Evolutionary conservation across 352 stramenopile species (phyloP), one percentile per base, ranked within the genome.

Genomic region (Phytophthora hybrid): DNA sequence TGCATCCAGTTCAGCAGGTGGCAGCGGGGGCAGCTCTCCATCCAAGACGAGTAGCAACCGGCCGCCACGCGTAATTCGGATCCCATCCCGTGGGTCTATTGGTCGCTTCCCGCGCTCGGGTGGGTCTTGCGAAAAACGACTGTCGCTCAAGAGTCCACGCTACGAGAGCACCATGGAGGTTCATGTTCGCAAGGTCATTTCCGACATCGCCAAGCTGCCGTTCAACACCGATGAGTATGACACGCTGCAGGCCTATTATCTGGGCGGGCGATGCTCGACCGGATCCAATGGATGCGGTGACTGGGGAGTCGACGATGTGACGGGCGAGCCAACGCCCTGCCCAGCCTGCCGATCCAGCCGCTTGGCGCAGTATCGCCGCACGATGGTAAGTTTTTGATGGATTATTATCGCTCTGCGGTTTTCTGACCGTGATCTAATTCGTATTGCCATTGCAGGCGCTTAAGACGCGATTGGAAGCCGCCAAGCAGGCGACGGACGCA

Each of bases 121-220:
- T 59, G 67, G 69, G 39, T 74, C 78, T 9, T 71, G 69, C 2
- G 80, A 91, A 53, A 85, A 83, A n/a, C 69, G 80, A 10, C 61
- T 93, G 57, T 79, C 86, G 31, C 72, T 92, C 47, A 92, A 92
- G 68, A 91, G 84, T 53, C 86, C 86, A 56, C 83, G 84, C 9
- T 93, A 88, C 66, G 84, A 93, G 56, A 90, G 70, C 53, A 91
- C 83, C 7, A 92, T 93, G 84, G 83, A 92, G 66, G 75, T 88
- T 31, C 83, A 93, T 26, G 84, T 90, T 32, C 81, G 82, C 59
- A 90, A 92, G 55, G 83, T 93, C 39, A 74, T 93, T 54, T 74
- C 71, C 2, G 86, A 91, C 51, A 90, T 93, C 19, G 76, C 80
- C 13, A 82, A 83, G 56, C 59, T 92, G 52, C 86, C 86, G 19